Evolutionary conservation across 169 alveolate genomes (phyloP).

Genomic region (Eimeria necatrix): DNA sequence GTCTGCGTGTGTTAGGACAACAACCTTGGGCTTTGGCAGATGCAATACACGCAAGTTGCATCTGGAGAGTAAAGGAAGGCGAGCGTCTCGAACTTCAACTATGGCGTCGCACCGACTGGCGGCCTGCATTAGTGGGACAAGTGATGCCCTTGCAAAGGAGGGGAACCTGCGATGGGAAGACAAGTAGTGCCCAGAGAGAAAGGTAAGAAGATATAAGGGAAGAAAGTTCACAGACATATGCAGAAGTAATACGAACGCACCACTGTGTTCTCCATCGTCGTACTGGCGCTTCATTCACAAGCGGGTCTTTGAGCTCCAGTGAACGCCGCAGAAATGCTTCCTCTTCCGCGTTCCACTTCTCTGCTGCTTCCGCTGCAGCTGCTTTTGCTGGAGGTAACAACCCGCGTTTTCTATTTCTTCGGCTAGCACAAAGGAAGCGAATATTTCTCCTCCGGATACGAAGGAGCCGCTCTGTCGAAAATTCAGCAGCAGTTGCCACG

Average conservation of each 20-base stretch:
- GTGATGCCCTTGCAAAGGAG: slow-evolving; percentile 65
- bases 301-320: slow-evolving; percentile 45
- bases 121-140: slow-evolving; percentile 52
- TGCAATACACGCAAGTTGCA: slow-evolving; percentile 59
- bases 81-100: slow-evolving; percentile 76
- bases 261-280: slow-evolving; percentile 64
- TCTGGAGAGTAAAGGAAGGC: slow-evolving; percentile 72
- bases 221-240: background rate
- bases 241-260: background rate
- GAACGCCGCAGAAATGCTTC: background rate
- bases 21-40: slow-evolving; percentile 42
- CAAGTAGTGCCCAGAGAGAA: background rate
- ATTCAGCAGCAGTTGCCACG: background rate
- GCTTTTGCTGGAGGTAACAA: slow-evolving; percentile 43
- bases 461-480: background rate
- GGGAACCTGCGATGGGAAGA: slow-evolving; percentile 35
- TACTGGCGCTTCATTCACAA: slow-evolving; percentile 2
- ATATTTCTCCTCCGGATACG: slow-evolving; percentile 51
- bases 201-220: background rate
- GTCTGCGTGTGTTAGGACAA: slow-evolving; percentile 73
- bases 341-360: background rate
- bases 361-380: background rate
- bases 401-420: slow-evolving; percentile 54
- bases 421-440: slow-evolving; percentile 66
- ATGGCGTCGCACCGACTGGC: slow-evolving; percentile 61